Conservation (phyloP, 2,329 filamentous ascomycete species). For the Trichoderma breve region DNA sequence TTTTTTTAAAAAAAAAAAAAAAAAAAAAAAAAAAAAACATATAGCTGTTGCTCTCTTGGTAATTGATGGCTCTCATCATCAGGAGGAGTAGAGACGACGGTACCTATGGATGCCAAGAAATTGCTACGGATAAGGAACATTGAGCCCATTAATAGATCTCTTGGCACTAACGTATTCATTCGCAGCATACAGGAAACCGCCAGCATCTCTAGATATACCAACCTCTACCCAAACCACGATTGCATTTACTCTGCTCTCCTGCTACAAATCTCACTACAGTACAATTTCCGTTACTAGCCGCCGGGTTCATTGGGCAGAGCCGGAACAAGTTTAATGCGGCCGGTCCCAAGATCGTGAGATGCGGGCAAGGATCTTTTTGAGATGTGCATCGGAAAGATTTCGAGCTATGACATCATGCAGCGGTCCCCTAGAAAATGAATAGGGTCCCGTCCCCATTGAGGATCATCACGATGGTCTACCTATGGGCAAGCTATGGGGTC, state of each 20-base stretch:
- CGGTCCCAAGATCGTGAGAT: background rate
- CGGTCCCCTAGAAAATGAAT: background rate
- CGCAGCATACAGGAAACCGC: background rate
- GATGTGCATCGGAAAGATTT: background rate
- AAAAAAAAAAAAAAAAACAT: too few relatives aligned
- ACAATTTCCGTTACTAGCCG: background rate
- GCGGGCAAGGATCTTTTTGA: background rate
- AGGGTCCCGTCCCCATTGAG: background rate
- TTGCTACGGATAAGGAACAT: background rate
- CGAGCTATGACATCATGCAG: background rate
- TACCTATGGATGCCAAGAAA: background rate
- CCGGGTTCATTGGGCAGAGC: background rate
- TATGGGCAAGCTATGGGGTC: background rate
- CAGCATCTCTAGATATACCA: too few relatives aligned
- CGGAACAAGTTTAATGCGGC: conserved; percentile 18
- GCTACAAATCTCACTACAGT: background rate
- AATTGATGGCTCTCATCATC: background rate
- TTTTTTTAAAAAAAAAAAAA: too few relatives aligned
- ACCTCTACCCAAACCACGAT: background rate
- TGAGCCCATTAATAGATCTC: background rate
- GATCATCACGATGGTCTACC: background rate
- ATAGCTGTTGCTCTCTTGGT: background rate
- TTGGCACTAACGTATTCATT: background rate
- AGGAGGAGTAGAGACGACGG: background rate
- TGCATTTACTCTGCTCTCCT: background rate